A percentile compares a stretch with the other conserved stretches of the same genome.
Conservation (phyloP, 371 early-diverging fungal genomes). For the Apophysomyces ossiformis region DNA sequence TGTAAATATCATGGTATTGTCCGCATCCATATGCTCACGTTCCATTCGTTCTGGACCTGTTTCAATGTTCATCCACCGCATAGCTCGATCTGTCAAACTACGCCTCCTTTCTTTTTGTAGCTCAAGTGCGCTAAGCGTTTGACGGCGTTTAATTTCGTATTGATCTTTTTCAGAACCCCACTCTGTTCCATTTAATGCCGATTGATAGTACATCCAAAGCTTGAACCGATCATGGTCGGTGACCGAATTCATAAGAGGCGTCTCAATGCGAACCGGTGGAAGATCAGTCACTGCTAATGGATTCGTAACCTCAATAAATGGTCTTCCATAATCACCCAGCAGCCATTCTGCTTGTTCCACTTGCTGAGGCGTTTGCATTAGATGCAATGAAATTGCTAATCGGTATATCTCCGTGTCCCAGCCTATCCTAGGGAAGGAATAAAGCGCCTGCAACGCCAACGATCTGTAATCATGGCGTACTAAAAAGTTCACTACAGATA, state of each 20-base stretch:
- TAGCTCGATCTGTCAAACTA: slow-evolving; percentile 27
- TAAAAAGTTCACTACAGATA: slow-evolving; percentile 28
- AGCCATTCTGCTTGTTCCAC: slow-evolving; percentile 39
- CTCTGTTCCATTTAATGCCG: slow-evolving; percentile 27
- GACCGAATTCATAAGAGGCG: slow-evolving; percentile 37
- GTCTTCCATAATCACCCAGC: slow-evolving; percentile 41
- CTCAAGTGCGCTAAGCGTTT: slow-evolving; percentile 9
- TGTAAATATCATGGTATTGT: slow-evolving; percentile 44
- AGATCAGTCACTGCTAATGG: slow-evolving; percentile 37
- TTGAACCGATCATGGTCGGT: slow-evolving; percentile 37
- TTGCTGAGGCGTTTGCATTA: slow-evolving; percentile 40
- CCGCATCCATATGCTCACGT: slow-evolving; percentile 29
- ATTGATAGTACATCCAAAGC: slow-evolving; percentile 45
- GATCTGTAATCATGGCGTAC: slow-evolving; percentile 23
- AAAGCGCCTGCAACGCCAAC: slow-evolving; percentile 45
- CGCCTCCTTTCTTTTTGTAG: slow-evolving; percentile 7
- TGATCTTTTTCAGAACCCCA: slow-evolving; percentile 30
- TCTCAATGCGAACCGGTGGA: slow-evolving; percentile 34
- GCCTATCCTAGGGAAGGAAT: slow-evolving; percentile 33
- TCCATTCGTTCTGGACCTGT: slow-evolving; percentile 21
- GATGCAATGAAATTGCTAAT: slow-evolving; percentile 39
- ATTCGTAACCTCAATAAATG: slow-evolving; percentile 38
- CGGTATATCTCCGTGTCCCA: slow-evolving; percentile 45
- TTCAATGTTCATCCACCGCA: slow-evolving; percentile 22
- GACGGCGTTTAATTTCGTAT: slow-evolving; percentile 27